Conservation (phyloP, 2,329 filamentous ascomycete species). For the Rasamsonia emersonii region DNA sequence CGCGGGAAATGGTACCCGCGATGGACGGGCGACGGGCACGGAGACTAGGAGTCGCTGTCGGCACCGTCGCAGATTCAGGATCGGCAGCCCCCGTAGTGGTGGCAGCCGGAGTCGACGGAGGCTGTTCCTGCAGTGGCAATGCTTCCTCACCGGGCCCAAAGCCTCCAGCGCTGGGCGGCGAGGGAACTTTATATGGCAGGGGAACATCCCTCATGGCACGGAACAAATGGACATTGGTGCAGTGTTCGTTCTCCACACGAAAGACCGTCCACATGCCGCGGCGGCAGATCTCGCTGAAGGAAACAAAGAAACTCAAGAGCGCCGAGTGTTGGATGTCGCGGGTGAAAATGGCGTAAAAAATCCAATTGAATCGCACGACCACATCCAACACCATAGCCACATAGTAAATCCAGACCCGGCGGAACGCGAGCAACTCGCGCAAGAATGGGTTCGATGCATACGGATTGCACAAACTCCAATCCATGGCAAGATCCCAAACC, state of each 20-base stretch:
- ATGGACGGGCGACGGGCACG: conserved; percentile 19
- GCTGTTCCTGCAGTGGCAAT: not conserved
- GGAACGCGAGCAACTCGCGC: conserved; percentile 71
- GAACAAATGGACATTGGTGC: conserved; percentile 80
- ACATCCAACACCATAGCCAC: conserved; percentile 73
- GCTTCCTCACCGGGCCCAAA: too few relatives aligned
- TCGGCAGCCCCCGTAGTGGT: conserved; percentile 14
- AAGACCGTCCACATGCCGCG: conserved; percentile 87
- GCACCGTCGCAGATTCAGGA: conserved; percentile 20
- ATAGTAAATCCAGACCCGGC: conserved; percentile 77
- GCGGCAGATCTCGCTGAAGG: conserved; percentile 70
- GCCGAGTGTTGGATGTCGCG: conserved; percentile 74
- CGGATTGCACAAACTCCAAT: conserved; percentile 83
- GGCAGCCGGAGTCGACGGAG: not conserved
- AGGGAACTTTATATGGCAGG: conserved; percentile 69
- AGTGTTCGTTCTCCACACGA: conserved; percentile 96
- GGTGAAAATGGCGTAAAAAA: conserved; percentile 82
- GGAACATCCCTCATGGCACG: conserved; percentile 83
- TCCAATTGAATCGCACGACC: conserved; percentile 84
- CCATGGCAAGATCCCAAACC: conserved; percentile 93
- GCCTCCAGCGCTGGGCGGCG: too few relatives aligned
- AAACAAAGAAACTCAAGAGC: conserved; percentile 68
- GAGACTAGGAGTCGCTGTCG: conserved; percentile 16
- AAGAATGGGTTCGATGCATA: conserved; percentile 60
- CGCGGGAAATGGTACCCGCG: conserved; percentile 37